Evolutionary conservation across 106 monocot genomes (phyloP), one percentile per base, ranked within the genome.

Genomic region (Agapanthus africanus): DNA sequence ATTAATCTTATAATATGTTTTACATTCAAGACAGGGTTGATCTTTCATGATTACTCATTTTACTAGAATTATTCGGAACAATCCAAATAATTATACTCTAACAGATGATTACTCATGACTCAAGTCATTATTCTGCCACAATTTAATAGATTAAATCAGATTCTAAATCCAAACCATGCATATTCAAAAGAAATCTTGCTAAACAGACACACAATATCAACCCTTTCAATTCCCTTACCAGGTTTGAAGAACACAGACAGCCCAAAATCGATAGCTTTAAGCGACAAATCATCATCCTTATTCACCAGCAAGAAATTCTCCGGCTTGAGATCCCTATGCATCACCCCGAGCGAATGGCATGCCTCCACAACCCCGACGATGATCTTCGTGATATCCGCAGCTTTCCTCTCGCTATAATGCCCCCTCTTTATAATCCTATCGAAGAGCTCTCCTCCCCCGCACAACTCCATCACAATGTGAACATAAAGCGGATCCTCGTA

Each of bases 241-340:
- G 79, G 79, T 52, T 79, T 73, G 79, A 79, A 79, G 74, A 79
- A 79, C 26, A 79, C 70, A 13, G 79, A 79, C 31, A 79, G 79
- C 39, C 79, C 79, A 22, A 79, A 79, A 54, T 79, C 79, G 16
- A 79, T 79, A 4, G 79, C 79, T 57, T 79, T 79, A 65, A 79
- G 63, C 4, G 79, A 79, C 21, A 61, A 35, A 54, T 79, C 79
- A 37, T 79, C 68, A 38, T 79, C 73, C 70, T 79, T 73, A 44
- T 79, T 70, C 26, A 64, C 69, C 30, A 79, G 70, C 69, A 79
- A 63, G 79, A 79, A 79, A 59, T 79, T 79, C 79, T 79, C 79
- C 1, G 79, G 79, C 54, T 79, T 79, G 42, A 79, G 64, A 54
- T 79, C 79, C 74, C 79, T 69, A 25, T 79, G 79, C 74, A 79